These are phyloP conservation scores for Udeniomyces megalosporus DNA, from an alignment of 768 basidiomycete species.

Conservation along the genomic window DNA sequence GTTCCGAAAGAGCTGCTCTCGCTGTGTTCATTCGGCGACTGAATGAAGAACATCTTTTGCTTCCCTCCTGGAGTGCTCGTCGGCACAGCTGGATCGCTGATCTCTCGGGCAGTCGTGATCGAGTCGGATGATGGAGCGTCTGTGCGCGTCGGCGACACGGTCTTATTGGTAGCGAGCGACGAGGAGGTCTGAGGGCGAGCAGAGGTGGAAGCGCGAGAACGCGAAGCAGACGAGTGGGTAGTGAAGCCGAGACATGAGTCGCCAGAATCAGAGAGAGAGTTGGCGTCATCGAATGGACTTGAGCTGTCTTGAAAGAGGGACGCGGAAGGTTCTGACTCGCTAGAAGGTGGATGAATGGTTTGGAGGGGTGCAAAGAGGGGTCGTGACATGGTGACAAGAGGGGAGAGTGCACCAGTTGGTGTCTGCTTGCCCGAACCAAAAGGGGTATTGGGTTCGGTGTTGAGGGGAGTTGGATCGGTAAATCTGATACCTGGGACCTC, in stretches of 20 bases:
- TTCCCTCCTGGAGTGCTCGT: background rate
- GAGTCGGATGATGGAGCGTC: background rate
- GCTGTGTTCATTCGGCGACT: background rate
- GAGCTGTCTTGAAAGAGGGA: background rate
- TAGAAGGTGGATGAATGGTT: background rate
- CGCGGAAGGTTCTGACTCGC: background rate
- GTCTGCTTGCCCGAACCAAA: background rate
- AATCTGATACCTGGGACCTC: background rate
- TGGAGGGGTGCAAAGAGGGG: background rate
- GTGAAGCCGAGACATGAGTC: no score
- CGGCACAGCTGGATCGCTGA: background rate
- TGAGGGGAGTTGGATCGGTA: conserved; percentile 11
- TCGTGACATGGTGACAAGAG: background rate
- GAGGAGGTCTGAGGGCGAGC: background rate
- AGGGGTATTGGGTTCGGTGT: conserved; percentile 7
- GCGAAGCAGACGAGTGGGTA: background rate
- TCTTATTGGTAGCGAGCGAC: background rate
- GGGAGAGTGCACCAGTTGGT: background rate
- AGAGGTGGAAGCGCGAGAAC: background rate
- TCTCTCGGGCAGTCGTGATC: background rate
- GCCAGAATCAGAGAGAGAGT: no score
- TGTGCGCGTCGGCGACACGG: background rate
- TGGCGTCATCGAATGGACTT: no score
- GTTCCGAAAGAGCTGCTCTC: conserved; percentile 2
- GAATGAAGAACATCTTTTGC: conserved; percentile 4